Evolutionary conservation across 2,329 filamentous ascomycete genomes (phyloP), one percentile per base, ranked within the genome.

Genomic region (Diaporthe aspalathi): DNA sequence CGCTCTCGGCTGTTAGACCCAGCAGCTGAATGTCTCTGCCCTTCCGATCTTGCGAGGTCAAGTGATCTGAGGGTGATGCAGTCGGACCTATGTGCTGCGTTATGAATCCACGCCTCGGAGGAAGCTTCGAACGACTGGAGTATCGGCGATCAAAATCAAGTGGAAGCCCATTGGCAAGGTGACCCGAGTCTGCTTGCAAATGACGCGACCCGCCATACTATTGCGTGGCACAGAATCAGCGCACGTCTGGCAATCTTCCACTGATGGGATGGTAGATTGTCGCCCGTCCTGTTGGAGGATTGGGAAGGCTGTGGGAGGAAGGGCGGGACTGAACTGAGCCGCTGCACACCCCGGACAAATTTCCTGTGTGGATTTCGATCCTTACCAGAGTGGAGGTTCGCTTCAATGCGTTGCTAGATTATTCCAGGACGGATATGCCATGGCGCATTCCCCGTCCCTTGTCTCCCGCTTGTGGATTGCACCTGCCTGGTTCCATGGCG

Each of bases 301-400:
- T 60, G 69, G 71, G 71, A 73, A 73, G 71, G 71, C 63, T 70
- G 71, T 60, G 40, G n/a, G 47, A 62, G 54, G 71, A 60, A 24
- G 43, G 43, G 43, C 50, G 49, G 56, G 43, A 73, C 9, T 57
- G 57, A 45, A 68, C 29, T 66, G 45, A 73, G 45, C 71, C 67
- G 71, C 71, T 57, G 43, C 38, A 24, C 45, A 70, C 71, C 32
- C 68, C 71, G 65, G 69, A 68, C 63, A 60, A 65, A 66, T 73
- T 53, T 71, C 69, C 68, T 65, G 57, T 71, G 69, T 72, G 70
- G 70, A 67, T 60, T 72, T 50, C 32, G 40, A 68, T 71, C 63
- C 68, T 69, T 66, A 67, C 52, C 63, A 67, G 56, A 62, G 57
- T 65, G 63, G 68, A 73, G 63, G 71, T 68, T 52, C 53, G 53